Evolutionary conservation across 208 protist species (phyloP), one percentile per base, ranked within the genome.

Genomic region (Crithidia bombi): DNA sequence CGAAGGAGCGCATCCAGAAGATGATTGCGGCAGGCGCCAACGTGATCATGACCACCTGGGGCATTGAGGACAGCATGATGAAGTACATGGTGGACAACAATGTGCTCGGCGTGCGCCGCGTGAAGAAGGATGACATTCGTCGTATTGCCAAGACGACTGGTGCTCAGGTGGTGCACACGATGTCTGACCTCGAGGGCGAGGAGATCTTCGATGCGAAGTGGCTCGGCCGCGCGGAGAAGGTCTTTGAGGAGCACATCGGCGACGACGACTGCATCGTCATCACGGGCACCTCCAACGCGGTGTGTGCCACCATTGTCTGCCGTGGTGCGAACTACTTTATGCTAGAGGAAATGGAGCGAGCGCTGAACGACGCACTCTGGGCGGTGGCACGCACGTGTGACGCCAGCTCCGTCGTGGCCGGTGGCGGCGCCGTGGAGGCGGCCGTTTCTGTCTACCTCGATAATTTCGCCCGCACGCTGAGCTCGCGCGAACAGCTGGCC

Each of bases 11-110:
- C 68, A 98, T 99, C 50, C 81, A 98, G 76, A 96, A 99, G 83
- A 98, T 99, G 84, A 87, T 99, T 23, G 91, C 94, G 7, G 91
- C 97, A 5, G 99, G 98, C 47, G 98, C 98, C 21, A 99, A 99
- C 77, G 98, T 99, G 19, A 97, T 99, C 52, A 86, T 99, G 44
- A 99, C 98, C n/a, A 98, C 99, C 5, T 99, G 99, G 94, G 94
- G 94, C 65, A 99, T 99, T 73, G 98, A 99, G 79, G 98, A 99
- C 75, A 91, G 97, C 65, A 97, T 97, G 83, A 81, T 99, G 68
- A 99, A 99, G 88, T 99, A 99, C 78, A 98, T 99, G 86, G 97
- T 99, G 9, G 98, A 99, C 69, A 92, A 92, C 41, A 90, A 94
- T 36, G 93, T 98, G 14, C 98, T 99, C 62, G 99, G 93, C 57